These are phyloP conservation scores for Prunus mira DNA, from an alignment of 306 rosid species.

Conservation along the genomic window DNA sequence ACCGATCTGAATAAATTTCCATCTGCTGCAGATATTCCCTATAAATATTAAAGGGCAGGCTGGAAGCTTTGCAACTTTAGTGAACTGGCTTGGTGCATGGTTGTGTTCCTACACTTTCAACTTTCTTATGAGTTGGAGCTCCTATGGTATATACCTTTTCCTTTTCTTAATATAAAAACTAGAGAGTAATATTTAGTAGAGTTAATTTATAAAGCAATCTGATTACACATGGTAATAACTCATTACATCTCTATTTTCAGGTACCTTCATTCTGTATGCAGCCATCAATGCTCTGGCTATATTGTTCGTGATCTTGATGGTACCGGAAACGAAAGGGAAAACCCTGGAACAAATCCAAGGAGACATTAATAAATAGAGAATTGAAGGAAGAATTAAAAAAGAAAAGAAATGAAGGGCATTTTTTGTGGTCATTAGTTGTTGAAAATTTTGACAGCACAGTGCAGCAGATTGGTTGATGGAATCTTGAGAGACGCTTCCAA, in stretches of 20 bases:
- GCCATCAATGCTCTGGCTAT: constrained; percentile 64
- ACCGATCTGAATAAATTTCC: neutral
- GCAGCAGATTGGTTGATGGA: neutral
- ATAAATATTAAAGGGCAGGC: constrained; percentile 78
- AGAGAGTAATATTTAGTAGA: neutral
- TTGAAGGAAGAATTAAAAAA: neutral
- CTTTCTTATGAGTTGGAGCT: constrained; percentile 82
- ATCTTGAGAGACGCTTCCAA: neutral
- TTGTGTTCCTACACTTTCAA: constrained; percentile 82
- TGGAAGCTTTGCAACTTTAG: constrained; percentile 84
- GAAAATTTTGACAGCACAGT: neutral
- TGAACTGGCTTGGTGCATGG: constrained; percentile 97
- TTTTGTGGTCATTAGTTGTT: neutral
- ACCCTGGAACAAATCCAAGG: constrained; percentile 88
- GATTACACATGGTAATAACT: constrained; percentile 1
- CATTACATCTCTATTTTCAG: constrained; percentile 37
- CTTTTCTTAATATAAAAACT: constrained; percentile 1
- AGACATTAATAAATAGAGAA: constrained; percentile 50
- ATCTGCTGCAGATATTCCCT: constrained; percentile 70
- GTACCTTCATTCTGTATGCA: constrained; percentile 75
- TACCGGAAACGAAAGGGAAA: constrained; percentile 88
- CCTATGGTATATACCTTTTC: constrained; percentile 53
- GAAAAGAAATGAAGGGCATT: neutral
- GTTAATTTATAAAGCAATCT: neutral
- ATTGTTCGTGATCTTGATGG: constrained; percentile 53